Percentiles rank a stretch among this genome's conserved stretches.
Conservation (phyloP, 2,329 filamentous ascomycete genomes). For the Diaporthe amygdali region DNA sequence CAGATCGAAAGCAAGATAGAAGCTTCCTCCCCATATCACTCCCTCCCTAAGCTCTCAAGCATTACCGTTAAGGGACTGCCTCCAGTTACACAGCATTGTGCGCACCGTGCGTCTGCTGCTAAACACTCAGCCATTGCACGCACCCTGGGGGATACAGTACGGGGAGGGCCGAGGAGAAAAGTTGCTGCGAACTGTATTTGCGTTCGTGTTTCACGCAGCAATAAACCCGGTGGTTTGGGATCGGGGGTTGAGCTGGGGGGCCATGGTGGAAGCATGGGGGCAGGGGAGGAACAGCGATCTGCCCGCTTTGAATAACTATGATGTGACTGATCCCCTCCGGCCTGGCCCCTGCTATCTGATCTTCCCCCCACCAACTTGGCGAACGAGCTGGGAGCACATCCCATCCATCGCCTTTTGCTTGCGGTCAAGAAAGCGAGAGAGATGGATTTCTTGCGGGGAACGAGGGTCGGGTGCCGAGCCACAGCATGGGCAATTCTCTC, state of each 20-base stretch:
- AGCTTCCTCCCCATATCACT: background rate
- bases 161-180: background rate
- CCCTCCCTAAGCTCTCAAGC: background rate
- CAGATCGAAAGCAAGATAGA: slow-evolving; percentile 7
- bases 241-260: background rate
- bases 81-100: background rate
- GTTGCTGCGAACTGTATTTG: background rate
- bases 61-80: background rate
- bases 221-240: slow-evolving; percentile 11
- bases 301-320: background rate
- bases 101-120: background rate
- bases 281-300: background rate
- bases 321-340: background rate
- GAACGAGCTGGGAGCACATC: background rate
- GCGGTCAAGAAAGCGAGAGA: background rate
- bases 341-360: background rate
- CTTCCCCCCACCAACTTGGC: background rate
- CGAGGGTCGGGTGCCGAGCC: background rate
- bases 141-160: background rate
- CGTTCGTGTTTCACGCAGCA: background rate
- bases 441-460: background rate
- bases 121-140: background rate
- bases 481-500: background rate
- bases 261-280: background rate
- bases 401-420: background rate